Percentiles rank a stretch among this genome's conserved stretches.
Conservation (phyloP, 2,329 filamentous ascomycete species). For the Penicillium sp. region DNA sequence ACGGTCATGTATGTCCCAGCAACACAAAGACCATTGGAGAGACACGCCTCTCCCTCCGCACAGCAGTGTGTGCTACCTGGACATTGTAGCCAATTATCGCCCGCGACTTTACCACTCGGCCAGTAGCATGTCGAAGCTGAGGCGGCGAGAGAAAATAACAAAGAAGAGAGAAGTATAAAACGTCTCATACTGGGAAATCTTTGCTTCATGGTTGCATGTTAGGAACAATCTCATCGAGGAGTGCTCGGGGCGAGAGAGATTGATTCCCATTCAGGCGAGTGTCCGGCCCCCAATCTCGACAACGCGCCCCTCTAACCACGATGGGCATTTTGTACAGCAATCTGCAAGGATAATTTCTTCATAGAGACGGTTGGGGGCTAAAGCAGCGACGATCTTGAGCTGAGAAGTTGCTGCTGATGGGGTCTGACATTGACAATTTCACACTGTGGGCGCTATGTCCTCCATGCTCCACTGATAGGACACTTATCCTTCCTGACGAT, state of each 20-base stretch:
- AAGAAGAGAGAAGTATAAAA: background rate
- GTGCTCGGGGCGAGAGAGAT: background rate
- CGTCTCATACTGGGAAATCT: background rate
- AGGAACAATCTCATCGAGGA: background rate
- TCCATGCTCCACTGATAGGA: background rate
- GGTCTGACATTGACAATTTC: background rate
- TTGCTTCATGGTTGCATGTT: background rate
- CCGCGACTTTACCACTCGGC: conserved; percentile 4
- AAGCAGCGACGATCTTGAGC: background rate
- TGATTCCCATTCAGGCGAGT: background rate
- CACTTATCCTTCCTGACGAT: background rate
- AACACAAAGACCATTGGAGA: conserved; percentile 16
- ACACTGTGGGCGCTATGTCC: background rate
- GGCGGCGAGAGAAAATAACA: background rate
- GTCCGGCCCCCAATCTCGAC: background rate
- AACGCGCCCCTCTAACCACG: background rate
- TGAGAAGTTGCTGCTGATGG: background rate
- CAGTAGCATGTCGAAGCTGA: background rate
- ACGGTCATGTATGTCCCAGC: conserved; percentile 7
- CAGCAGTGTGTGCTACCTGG: conserved; percentile 13
- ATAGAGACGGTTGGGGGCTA: background rate
- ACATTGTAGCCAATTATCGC: conserved; percentile 6
- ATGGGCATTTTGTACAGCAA: background rate
- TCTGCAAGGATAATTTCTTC: background rate
- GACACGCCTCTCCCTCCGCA: conserved; percentile 10